Percentiles rank a stretch among this genome's conserved stretches.
These are phyloP conservation scores for Solanum virginianum DNA, from an alignment of 257 asterid species.

Conservation along the genomic window DNA sequence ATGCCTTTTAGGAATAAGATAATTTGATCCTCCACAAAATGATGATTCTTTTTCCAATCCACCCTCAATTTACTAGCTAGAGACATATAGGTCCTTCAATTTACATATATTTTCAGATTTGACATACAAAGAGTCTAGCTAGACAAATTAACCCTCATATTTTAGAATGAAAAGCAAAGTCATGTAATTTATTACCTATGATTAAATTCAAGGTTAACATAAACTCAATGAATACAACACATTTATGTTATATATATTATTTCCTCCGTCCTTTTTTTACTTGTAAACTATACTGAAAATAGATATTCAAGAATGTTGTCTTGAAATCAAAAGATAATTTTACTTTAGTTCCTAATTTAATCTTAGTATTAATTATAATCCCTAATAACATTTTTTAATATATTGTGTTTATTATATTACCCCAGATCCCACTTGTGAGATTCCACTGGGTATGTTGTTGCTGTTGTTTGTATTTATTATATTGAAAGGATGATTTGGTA, in stretches of 20 bases:
- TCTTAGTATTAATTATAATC: too few species aligned
- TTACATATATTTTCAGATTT: neutral
- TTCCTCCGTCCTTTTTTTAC: too few species aligned
- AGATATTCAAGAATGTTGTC: too few species aligned
- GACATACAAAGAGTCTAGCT: neutral
- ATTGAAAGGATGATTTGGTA: too few species aligned
- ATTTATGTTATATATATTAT: neutral
- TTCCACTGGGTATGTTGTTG: too few species aligned
- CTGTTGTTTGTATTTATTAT: too few species aligned
- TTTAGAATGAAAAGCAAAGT: neutral
- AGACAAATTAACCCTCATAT: neutral
- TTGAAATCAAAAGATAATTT: too few species aligned
- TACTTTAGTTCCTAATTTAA: too few species aligned
- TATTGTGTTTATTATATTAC: too few species aligned
- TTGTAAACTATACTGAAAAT: too few species aligned
- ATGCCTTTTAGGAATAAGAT: neutral
- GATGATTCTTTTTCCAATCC: neutral
- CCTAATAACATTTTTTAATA: too few species aligned
- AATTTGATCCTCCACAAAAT: neutral
- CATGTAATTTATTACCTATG: neutral
- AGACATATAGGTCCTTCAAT: neutral
- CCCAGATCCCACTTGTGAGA: too few species aligned
- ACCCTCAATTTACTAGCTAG: neutral
- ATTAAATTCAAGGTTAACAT: neutral
- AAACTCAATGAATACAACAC: neutral